Evolutionary conservation across 768 basidiomycete genomes (phyloP), one percentile per base, ranked within the genome.

Genomic region (Ramaria sp.): DNA sequence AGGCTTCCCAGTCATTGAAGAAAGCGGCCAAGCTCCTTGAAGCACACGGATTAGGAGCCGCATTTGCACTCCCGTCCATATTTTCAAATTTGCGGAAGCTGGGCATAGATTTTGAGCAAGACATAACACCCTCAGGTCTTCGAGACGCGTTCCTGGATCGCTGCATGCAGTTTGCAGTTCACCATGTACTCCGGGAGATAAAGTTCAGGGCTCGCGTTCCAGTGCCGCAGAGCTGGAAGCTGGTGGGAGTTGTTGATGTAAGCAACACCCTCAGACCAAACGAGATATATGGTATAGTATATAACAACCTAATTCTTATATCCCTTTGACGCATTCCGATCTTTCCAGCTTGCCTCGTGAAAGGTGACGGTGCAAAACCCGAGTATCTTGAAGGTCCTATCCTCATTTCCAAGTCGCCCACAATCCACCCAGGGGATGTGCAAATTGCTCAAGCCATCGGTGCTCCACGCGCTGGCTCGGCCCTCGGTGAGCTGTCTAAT

Each of bases 191-290:
- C 7, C 77, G 86, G 38, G 72, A 78, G 48, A 71, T 87, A 19
- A 88, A 87, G 59, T 74, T 75, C 58, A 71, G 74, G 12, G 83
- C 85, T 0, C 76, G 85, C 4, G 88, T 89, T 39, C 84, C 84
- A 12, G 72, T 89, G 13, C 79, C 78, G 1, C 71, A 71, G 4
- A 80, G 76, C 2, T 84, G 78, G 73, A 88, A 83, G 0, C 66
- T 90, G 1, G 86, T 87, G 4, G 86, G 86, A 0, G 78, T 88
- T 7, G 84, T 84, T 0, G 86, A 90, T 64, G 73, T 81, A 1
- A 80, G 83, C 59, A 65, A 68, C 1, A 78, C 72, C 57, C 72
- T 88, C 4, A 33, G 71, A 34, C 75, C 76, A 55, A 74, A 74
- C 1, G 71, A 86, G 60, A 75, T 88, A 19, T 90, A 84, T 63